These are phyloP conservation scores for Globisporangium abappressorium DNA, from an alignment of 352 stramenopile genomes.

Conservation along the genomic window DNA sequence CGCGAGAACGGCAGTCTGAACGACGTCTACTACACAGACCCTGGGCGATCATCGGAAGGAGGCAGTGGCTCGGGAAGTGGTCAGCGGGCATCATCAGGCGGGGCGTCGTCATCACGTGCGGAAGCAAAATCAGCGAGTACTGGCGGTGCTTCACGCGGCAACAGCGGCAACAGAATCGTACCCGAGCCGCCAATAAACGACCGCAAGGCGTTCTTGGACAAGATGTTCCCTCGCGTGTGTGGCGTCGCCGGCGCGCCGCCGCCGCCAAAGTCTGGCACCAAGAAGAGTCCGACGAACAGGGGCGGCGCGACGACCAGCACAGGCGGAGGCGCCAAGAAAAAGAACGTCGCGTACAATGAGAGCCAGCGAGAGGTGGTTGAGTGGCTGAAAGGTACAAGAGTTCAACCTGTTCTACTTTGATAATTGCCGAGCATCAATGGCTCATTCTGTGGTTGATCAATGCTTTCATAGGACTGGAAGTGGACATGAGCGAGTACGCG, in stretches of 20 bases:
- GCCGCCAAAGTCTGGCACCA: slow-evolving; percentile 23
- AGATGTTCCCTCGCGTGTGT: slow-evolving; percentile 80
- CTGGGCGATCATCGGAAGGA: neutral
- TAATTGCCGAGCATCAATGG: neutral
- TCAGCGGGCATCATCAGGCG: neutral
- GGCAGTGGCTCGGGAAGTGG: neutral
- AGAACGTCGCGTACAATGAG: slow-evolving; percentile 50
- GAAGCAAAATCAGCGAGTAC: neutral
- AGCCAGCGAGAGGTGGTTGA: slow-evolving; percentile 76
- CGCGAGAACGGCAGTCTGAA: slow-evolving; percentile 21
- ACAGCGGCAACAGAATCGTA: neutral
- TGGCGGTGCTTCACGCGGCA: neutral
- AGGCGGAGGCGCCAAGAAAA: slow-evolving; percentile 35
- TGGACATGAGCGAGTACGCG: slow-evolving; percentile 86
- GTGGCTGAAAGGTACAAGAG: slow-evolving; percentile 51
- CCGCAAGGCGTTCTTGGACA: slow-evolving; percentile 71
- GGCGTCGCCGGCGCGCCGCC: slow-evolving; percentile 30
- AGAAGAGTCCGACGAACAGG: slow-evolving; percentile 27
- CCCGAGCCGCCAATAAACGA: slow-evolving; percentile 24
- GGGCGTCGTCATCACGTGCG: slow-evolving; percentile 1
- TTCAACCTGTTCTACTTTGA: neutral
- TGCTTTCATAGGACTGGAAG: slow-evolving; percentile 25
- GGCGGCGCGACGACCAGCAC: neutral
- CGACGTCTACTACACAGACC: slow-evolving; percentile 16
- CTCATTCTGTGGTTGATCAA: neutral